These are phyloP conservation scores for Aspergillus luchuensis DNA, from an alignment of 2,329 filamentous ascomycete species.

Conservation along the genomic window DNA sequence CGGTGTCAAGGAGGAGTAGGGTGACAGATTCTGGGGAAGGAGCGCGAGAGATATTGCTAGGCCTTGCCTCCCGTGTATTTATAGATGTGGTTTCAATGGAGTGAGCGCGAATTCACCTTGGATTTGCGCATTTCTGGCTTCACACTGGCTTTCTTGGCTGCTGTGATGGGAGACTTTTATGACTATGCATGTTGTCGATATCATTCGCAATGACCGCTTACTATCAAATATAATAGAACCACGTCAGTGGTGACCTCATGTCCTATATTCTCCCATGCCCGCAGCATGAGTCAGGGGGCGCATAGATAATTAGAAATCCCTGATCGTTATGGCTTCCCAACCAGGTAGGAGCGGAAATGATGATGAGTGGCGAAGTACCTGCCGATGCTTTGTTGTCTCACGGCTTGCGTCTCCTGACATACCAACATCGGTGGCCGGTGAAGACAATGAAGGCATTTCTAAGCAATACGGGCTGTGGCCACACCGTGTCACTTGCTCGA, in stretches of 20 bases:
- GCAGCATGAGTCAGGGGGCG: not conserved
- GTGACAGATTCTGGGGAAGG: not conserved
- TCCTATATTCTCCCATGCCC: not conserved
- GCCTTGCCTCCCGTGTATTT: conserved; percentile 19
- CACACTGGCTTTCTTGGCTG: not conserved
- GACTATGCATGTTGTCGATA: not conserved
- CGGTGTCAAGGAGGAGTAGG: conserved; percentile 54
- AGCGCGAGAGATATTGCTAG: conserved; percentile 4
- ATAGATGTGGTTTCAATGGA: conserved; percentile 18
- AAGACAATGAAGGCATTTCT: not conserved
- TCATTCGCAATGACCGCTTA: not conserved
- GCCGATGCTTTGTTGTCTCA: not conserved
- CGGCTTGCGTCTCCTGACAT: not conserved
- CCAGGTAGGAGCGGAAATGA: not conserved
- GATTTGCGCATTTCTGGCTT: conserved; percentile 4
- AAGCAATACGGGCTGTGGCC: not conserved
- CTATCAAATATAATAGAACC: not conserved
- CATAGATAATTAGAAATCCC: not conserved
- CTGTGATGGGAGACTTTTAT: not conserved
- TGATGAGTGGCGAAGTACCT: not conserved
- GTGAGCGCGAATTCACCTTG: conserved; percentile 3
- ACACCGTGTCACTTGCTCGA: not conserved
- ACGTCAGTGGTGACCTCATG: not conserved
- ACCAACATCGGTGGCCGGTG: not conserved
- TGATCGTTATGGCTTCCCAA: not conserved